phyloP scores from a whole-genome alignment of 2,329 filamentous ascomycete genomes.

The Cytospora paraplurivora region DNA sequence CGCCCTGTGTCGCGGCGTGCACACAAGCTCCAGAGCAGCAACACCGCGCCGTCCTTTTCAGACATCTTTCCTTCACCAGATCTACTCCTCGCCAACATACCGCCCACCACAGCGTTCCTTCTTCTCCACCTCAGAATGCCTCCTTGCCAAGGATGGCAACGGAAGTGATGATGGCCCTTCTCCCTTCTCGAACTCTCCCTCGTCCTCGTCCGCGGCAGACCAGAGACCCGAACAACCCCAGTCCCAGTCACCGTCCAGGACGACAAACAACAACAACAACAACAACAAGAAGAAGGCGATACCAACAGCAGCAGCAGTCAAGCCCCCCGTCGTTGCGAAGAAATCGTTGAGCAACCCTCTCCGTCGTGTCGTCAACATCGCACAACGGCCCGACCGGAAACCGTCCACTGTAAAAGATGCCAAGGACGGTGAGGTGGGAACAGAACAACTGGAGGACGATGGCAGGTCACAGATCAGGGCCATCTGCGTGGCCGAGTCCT shows the following conservation, averaged over 20 bases:
- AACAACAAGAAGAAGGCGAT: conserved; percentile 21
- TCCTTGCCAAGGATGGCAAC: conserved; percentile 47
- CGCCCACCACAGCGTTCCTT: conserved; percentile 62
- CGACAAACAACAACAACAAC: not conserved
- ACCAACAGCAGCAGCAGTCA: conserved; percentile 23
- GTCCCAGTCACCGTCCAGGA: not conserved
- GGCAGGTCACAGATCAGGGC: conserved; percentile 56
- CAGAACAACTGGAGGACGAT: conserved; percentile 34
- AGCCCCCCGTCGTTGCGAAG: conserved; percentile 40
- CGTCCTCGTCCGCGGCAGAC: not conserved
- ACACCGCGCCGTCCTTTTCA: conserved; percentile 35
- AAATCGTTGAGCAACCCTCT: conserved; percentile 81
- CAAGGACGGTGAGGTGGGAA: conserved; percentile 32
- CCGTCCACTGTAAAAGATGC: conserved; percentile 40
- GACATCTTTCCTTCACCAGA: conserved; percentile 49
- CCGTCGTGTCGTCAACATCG: conserved; percentile 82
- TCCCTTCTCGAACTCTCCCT: not conserved
- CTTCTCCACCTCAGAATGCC: conserved; percentile 69
- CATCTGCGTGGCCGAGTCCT: conserved; percentile 64
- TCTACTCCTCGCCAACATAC: conserved; percentile 42
- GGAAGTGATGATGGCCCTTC: conserved; percentile 10
- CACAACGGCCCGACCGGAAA: conserved; percentile 60
- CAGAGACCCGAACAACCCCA: conserved; percentile 9
- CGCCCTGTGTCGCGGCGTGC: conserved; percentile 30
- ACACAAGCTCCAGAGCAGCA: conserved; percentile 31